Percentiles rank a stretch among this genome's conserved stretches.
These are phyloP conservation scores for Diaporthe citri DNA, from an alignment of 2,329 filamentous ascomycete species.

Conservation along the genomic window DNA sequence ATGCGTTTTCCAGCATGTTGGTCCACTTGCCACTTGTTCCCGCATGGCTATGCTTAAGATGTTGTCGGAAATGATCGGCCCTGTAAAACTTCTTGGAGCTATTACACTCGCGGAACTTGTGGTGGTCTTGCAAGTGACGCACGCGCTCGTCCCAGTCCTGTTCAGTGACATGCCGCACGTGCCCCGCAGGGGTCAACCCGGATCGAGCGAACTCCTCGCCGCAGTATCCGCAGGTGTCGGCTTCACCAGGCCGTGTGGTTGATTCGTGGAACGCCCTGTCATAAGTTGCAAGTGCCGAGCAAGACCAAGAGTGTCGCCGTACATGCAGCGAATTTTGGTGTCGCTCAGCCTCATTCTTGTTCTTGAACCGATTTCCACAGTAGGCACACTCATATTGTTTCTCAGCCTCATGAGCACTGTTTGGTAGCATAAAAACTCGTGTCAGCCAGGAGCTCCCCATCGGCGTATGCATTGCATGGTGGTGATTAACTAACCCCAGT, in stretches of 20 bases:
- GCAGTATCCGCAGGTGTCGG: conserved; percentile 93
- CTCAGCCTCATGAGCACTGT: conserved; percentile 88
- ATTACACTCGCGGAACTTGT: conserved; percentile 99
- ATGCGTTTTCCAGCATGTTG: conserved; percentile 96
- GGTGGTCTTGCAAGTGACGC: conserved; percentile 87
- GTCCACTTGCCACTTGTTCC: conserved; percentile 99
- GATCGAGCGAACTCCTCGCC: conserved; percentile 83
- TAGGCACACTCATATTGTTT: conserved; percentile 96
- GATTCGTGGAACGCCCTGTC: conserved; percentile 91
- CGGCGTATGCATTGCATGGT: not conserved
- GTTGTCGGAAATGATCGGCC: conserved; percentile 97
- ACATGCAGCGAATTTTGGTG: conserved; percentile 97
- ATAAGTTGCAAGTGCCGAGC: conserved; percentile 83
- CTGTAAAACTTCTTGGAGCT: conserved; percentile 98
- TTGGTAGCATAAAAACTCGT: conserved; percentile 2
- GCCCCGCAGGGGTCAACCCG: conserved; percentile 55
- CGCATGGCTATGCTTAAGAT: conserved; percentile 96
- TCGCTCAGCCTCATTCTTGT: conserved; percentile 97
- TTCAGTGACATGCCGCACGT: conserved; percentile 71
- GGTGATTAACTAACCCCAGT: conserved; percentile 74
- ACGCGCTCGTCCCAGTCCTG: conserved; percentile 90
- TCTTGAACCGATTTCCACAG: conserved; percentile 97
- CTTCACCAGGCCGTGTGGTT: conserved; percentile 72
- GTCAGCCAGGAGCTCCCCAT: conserved; percentile 37
- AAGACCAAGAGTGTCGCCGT: conserved; percentile 95